These are phyloP conservation scores for Saccharomyces hybrid DNA, from an alignment of 1,139 yeast genomes.

Conservation along the genomic window DNA sequence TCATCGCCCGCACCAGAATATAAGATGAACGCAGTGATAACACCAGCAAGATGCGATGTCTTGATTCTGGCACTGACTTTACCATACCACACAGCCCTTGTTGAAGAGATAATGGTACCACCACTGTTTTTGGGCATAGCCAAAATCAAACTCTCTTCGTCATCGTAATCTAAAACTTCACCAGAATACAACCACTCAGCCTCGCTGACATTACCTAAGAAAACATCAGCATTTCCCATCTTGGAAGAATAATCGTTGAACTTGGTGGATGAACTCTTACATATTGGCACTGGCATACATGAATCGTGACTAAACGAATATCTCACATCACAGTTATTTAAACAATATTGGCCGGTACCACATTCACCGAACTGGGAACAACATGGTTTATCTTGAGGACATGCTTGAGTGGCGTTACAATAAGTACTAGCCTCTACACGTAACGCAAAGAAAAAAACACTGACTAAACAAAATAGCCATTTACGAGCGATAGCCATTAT, in stretches of 20 bases:
- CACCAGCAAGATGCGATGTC: slow-evolving; percentile 73
- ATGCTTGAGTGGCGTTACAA: slow-evolving; percentile 33
- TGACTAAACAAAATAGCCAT: neutral
- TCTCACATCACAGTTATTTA: slow-evolving; percentile 63
- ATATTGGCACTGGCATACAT: slow-evolving; percentile 58
- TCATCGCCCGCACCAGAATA: slow-evolving; percentile 87
- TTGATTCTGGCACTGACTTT: slow-evolving; percentile 61
- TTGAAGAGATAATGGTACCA: slow-evolving; percentile 78
- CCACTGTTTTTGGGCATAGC: slow-evolving; percentile 76
- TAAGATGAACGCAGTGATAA: slow-evolving; percentile 75
- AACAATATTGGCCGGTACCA: slow-evolving; percentile 75
- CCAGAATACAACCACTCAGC: slow-evolving; percentile 75
- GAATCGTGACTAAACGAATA: slow-evolving; percentile 44
- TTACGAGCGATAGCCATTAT: neutral
- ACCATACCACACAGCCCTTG: slow-evolving; percentile 83
- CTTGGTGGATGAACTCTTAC: slow-evolving; percentile 33
- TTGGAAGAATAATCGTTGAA: slow-evolving; percentile 36
- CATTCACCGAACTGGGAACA: slow-evolving; percentile 74
- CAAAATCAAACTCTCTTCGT: slow-evolving; percentile 44
- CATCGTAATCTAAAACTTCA: slow-evolving; percentile 46
- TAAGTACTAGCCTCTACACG: neutral
- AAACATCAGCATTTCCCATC: slow-evolving; percentile 33
- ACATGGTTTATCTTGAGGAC: slow-evolving; percentile 72
- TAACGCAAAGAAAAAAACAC: neutral
- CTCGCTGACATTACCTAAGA: slow-evolving; percentile 63